Evolutionary conservation across 2,329 filamentous ascomycete species (phyloP), one percentile per base, ranked within the genome.

Genomic region (Calonectria montana): DNA sequence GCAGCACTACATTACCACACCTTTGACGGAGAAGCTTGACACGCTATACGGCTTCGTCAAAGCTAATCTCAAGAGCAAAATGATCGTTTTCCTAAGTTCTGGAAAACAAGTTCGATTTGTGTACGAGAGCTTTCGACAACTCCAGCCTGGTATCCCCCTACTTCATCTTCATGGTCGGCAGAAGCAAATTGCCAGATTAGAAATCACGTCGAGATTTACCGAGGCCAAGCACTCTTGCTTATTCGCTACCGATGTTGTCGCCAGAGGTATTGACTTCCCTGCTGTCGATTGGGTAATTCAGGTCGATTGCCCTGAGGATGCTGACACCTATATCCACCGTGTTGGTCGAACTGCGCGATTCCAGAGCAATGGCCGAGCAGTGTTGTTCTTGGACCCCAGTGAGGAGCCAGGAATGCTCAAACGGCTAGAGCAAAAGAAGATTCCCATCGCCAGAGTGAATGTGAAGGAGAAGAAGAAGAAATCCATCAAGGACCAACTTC

Each of bases 281-380:
- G 93, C 95, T 3, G 97, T 99, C 0, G 97, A 99, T 82, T 99
- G 97, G 94, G 97, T 99, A 6, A 95, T 99, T n/a, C 97, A 99
- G 81, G 89, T 94, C n/a, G 97, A 99, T 82, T 97, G 94, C 76
- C 97, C 97, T 0, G 97, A 99, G 83, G 96, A 99, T 82, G 94
- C 94, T 4, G 97, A 98, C 80, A 99, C 97, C 0, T 99, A 99
- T 80, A 98, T 99, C 77, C 97, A 99, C 84, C 92, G 97, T 71
- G 96, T 98, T 5, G 97, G 97, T 2, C 91, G 97, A 35, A 98
- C 97, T 21, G 97, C 97, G n/a, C 91, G 96, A 25, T 98, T 97
- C 82, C 93, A 98, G 79, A 93, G 94, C 74, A 91, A 94, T 65
- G 97, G 97, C 9, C 91, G 93, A 45, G 96, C 97, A 1, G 94